Percentiles rank a stretch among this genome's conserved stretches.
Conservation (phyloP, 805 yeast genomes). For the Sugiyamaella qingdaonensis region DNA sequence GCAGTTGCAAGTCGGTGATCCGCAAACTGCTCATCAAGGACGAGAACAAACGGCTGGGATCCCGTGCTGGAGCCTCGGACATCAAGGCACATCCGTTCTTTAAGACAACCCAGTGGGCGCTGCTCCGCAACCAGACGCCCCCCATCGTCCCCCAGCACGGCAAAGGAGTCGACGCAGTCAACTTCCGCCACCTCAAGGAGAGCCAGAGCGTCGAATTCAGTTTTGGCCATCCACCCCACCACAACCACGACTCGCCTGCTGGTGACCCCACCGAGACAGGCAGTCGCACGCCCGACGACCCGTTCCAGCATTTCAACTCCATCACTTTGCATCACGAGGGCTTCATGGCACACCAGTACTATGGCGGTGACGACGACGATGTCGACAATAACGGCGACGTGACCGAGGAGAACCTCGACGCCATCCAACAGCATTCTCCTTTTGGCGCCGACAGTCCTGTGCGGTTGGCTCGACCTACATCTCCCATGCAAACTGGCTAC, state of each 20-base stretch:
- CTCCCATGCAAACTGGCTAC: not conserved
- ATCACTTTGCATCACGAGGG: slow-evolving; percentile 79
- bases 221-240: not conserved
- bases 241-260: not conserved
- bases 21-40: slow-evolving; percentile 82
- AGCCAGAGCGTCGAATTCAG: slow-evolving; percentile 32
- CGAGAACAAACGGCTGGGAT: slow-evolving; percentile 83
- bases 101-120: slow-evolving; percentile 92
- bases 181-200: slow-evolving; percentile 27
- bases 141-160: slow-evolving; percentile 89
- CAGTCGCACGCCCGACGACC: slow-evolving; percentile 47
- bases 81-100: slow-evolving; percentile 87
- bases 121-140: slow-evolving; percentile 85
- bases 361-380: slow-evolving; percentile 21
- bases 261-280: slow-evolving; percentile 27
- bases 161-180: slow-evolving; percentile 47
- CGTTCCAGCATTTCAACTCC: slow-evolving; percentile 80
- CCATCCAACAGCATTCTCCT: not conserved
- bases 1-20: slow-evolving; percentile 73
- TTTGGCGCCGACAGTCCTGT: not conserved
- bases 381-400: not conserved
- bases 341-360: slow-evolving; percentile 42
- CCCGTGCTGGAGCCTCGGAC: slow-evolving; percentile 92
- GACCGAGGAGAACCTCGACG: not conserved
- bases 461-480: not conserved